phyloP scores from a whole-genome alignment of 495 filamentous ascomycete species.

The Aspergillus panamensis region DNA sequence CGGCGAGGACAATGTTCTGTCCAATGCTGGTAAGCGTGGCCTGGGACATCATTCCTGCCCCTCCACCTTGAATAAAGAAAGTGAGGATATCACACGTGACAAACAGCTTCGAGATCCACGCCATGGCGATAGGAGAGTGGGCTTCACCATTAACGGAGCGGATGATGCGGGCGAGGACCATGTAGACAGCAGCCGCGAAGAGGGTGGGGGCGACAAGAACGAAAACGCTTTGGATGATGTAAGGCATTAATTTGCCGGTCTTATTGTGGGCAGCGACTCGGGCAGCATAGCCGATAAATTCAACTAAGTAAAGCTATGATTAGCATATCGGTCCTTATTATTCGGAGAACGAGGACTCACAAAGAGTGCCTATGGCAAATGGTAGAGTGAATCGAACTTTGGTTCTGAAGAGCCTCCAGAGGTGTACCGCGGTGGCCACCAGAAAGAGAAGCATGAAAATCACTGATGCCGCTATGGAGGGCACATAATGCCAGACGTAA shows the following conservation, averaged over 20 bases:
- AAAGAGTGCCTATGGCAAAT: constrained; percentile 23
- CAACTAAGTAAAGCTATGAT: constrained; percentile 14
- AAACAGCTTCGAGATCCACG: constrained; percentile 9
- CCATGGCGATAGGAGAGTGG: constrained; percentile 5
- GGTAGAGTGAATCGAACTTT: constrained; percentile 9
- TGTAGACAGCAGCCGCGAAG: constrained; percentile 13
- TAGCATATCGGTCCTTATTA: neutral
- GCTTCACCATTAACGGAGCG: constrained; percentile 7
- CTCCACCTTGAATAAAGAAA: constrained; percentile 10
- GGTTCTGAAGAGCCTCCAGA: constrained; percentile 15
- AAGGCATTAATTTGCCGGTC: constrained; percentile 22
- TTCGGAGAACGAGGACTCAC: constrained; percentile 14
- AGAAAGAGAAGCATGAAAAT: constrained; percentile 50
- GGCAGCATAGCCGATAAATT: constrained; percentile 24
- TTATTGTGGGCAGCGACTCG: constrained; percentile 24
- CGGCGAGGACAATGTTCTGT: constrained; percentile 2
- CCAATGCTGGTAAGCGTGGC: neutral
- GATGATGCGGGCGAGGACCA: constrained; percentile 15
- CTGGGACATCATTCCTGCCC: constrained; percentile 9
- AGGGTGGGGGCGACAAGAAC: constrained; percentile 12
- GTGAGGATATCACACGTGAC: constrained; percentile 11
- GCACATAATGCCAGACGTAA: constrained; percentile 27
- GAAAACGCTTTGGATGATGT: constrained; percentile 13
- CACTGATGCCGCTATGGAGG: constrained; percentile 44
- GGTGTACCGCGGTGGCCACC: constrained; percentile 39